Base-by-base conservation (phyloP, 1,284 basidiomycete genomes). In the Malassezia caprae region DNA sequence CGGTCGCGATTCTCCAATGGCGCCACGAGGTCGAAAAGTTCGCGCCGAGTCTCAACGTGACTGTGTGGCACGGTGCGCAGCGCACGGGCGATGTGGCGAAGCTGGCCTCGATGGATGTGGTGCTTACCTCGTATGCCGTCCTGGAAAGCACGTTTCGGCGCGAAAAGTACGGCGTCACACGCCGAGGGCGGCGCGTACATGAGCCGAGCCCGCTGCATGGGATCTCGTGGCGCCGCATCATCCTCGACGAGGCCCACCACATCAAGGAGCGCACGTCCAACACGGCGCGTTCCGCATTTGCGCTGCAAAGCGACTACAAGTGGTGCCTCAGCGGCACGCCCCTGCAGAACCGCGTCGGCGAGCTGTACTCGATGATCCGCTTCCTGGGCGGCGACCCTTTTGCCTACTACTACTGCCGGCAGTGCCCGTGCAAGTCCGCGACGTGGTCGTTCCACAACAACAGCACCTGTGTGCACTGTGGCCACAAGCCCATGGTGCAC, bases 301-400 rank as follows among this genome's bases (percentile, higher is more conserved):
- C 90, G 48, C 79, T 98, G 4, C 77, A 85, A 48, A 83, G 85
- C 53, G 82, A 82, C 56, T 89, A 83, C 65, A 83, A 84, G 60
- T 99, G 94, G 94, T 98, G 94, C 76, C 79, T 99, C 28, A 96
- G 90, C 24, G 94, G 93, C n/a, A 96, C 91, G n/a, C 91, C 90
- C 0, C 63, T 77, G 34, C 76, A 96, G 76, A 76, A 75, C 51
- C 65, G 93, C 59, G 94, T 99, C 13, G 94, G 94, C 61, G 94
- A 99, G 75, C 78, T 99, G 39, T 99, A 98, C 78, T 94, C 90
- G 74, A 82, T 96, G 54, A 84, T 99, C 56, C 68, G 70, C 59
- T 66, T 72, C 57, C 59, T 69, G n/a, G 59, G 65, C 42, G 63
- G 65, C 35, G 65, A 67, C 48, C 60, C 61, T 27, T 63, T 60